Evolutionary conservation across 331 rosid species (phyloP).

Genomic region (Ulmus americana): DNA sequence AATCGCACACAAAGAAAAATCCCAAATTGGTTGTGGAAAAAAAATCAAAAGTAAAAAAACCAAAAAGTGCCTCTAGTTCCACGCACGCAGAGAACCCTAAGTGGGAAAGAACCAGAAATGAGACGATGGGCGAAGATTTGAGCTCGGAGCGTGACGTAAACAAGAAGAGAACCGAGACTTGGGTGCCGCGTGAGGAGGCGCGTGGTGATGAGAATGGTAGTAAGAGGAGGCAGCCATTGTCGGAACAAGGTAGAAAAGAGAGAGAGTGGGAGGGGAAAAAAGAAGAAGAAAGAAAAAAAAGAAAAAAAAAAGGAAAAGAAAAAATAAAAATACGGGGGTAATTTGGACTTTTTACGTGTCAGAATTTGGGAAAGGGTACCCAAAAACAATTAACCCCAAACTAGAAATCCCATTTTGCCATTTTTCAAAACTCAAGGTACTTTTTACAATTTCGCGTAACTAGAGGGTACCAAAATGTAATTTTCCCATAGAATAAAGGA

Average conservation of each 20-base stretch:
- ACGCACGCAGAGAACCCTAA: conserved; percentile 33
- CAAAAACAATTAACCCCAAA: too few species aligned
- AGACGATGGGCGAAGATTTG: conserved; percentile 13
- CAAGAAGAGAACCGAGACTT: neutral
- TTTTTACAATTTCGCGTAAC: too few species aligned
- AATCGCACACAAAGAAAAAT: neutral
- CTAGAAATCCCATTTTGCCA: too few species aligned
- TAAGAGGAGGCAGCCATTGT: conserved; percentile 39
- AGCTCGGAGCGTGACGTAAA: conserved; percentile 20
- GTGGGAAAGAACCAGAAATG: conserved; percentile 32
- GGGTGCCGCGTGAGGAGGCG: conserved; percentile 20
- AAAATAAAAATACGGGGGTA: too few species aligned
- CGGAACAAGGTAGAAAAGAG: neutral
- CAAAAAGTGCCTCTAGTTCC: conserved; percentile 33
- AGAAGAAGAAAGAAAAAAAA: too few species aligned
- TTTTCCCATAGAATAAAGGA: too few species aligned
- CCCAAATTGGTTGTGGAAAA: neutral
- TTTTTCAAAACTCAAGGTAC: too few species aligned
- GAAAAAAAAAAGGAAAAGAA: too few species aligned
- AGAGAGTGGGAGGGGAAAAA: neutral
- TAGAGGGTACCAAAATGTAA: too few species aligned
- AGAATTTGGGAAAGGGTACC: too few species aligned
- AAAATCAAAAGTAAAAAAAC: neutral
- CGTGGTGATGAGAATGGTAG: conserved; percentile 31
- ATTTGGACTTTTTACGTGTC: too few species aligned